Conservation (phyloP, 169 alveolate species). For the Plasmodium vivax region DNA sequence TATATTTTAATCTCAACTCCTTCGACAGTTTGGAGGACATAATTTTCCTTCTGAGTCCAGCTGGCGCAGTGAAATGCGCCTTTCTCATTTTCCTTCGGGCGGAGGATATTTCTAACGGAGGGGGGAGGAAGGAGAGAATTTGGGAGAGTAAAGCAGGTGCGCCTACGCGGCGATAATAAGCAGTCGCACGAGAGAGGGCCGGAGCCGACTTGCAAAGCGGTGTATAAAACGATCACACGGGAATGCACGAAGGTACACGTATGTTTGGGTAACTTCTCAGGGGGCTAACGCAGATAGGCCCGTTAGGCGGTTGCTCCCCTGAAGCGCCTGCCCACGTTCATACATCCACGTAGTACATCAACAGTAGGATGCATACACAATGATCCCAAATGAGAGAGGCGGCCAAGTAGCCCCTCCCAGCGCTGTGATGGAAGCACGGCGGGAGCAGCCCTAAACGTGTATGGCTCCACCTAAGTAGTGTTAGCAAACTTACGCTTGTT, state of each 20-base stretch:
- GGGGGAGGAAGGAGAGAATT: not conserved
- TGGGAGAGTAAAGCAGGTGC: not conserved
- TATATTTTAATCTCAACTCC: constrained; percentile 96
- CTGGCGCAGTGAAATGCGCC: constrained; percentile 98
- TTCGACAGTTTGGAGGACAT: constrained; percentile 98
- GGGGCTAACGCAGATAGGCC: not conserved
- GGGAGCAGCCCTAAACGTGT: not conserved
- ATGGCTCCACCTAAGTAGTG: not conserved
- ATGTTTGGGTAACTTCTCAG: not conserved
- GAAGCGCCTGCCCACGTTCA: not conserved
- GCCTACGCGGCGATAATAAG: not conserved
- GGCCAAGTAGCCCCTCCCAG: not conserved
- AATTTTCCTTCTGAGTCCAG: constrained; percentile 95
- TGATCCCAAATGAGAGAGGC: not conserved
- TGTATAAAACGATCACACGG: not conserved
- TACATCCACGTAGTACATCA: not conserved
- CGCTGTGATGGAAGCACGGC: not conserved
- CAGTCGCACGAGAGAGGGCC: not conserved
- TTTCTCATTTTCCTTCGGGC: constrained; percentile 97
- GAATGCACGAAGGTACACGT: not conserved
- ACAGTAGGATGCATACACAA: not conserved
- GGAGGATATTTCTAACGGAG: constrained; percentile 84
- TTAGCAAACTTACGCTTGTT: constrained; percentile 55
- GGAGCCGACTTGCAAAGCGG: not conserved
- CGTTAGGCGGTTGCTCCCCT: not conserved